Evolutionary conservation across 306 rosid species (phyloP).

Genomic region (Medicago arabica): DNA sequence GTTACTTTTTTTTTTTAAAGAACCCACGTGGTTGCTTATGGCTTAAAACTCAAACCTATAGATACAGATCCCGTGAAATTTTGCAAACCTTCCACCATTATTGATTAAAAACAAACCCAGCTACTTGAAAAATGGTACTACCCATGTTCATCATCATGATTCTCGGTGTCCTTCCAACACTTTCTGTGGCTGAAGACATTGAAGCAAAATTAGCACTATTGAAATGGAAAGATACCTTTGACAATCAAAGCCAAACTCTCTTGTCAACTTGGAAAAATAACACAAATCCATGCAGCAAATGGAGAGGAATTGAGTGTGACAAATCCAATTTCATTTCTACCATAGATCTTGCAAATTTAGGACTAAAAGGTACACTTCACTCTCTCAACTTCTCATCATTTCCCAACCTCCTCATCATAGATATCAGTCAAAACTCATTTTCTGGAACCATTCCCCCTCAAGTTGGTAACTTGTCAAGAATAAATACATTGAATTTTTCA

Average conservation of each 20-base stretch:
- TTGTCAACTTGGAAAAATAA: slow-evolving; percentile 40
- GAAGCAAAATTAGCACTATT: slow-evolving; percentile 40
- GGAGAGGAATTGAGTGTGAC: slow-evolving; percentile 34
- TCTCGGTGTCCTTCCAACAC: too few species aligned
- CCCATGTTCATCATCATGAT: neutral
- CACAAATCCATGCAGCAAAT: slow-evolving; percentile 30
- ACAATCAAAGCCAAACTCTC: slow-evolving; percentile 23
- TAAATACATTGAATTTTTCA: slow-evolving; percentile 28
- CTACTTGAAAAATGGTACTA: neutral
- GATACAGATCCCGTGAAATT: too few species aligned
- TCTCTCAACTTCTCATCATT: slow-evolving; percentile 31
- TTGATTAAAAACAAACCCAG: neutral
- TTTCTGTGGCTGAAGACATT: neutral
- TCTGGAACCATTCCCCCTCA: slow-evolving; percentile 38
- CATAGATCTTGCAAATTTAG: slow-evolving; percentile 31
- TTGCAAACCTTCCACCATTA: too few species aligned
- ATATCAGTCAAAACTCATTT: slow-evolving; percentile 20
- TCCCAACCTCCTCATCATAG: slow-evolving; percentile 27
- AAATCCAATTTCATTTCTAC: slow-evolving; percentile 24
- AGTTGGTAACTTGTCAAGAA: slow-evolving; percentile 35
- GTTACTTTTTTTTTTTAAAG: too few species aligned
- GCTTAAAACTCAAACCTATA: too few species aligned
- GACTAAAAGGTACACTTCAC: slow-evolving; percentile 28
- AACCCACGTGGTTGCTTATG: too few species aligned
- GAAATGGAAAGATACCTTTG: slow-evolving; percentile 45